A percentile compares a stretch with the other conserved stretches of the same genome.
These are phyloP conservation scores for Trichoderma arundinaceum DNA, from an alignment of 2,329 filamentous ascomycete genomes.

Conservation along the genomic window DNA sequence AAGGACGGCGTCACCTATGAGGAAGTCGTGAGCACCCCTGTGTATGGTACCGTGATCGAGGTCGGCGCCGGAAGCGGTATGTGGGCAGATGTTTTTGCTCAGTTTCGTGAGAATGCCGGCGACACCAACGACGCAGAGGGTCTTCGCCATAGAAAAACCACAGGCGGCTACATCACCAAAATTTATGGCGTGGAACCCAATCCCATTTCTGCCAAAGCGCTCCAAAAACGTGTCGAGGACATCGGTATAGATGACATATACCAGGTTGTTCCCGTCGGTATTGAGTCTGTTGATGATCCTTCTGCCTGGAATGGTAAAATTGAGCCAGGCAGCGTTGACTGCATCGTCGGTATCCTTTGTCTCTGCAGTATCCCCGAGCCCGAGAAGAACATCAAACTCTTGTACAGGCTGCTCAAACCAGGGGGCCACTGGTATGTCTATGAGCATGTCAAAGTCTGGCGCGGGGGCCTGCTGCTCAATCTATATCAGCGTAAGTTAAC, in stretches of 20 bases:
- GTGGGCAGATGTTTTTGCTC: slow-evolving; percentile 62
- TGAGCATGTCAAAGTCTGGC: slow-evolving; percentile 60
- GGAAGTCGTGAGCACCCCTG: slow-evolving; percentile 44
- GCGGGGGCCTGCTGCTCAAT: slow-evolving; percentile 48
- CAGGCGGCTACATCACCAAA: slow-evolving; percentile 45
- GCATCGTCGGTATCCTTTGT: slow-evolving; percentile 65
- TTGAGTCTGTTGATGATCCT: slow-evolving; percentile 58
- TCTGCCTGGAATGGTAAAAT: slow-evolving; percentile 54
- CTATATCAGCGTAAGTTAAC: slow-evolving; percentile 58
- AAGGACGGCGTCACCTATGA: slow-evolving; percentile 38
- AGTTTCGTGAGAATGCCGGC: slow-evolving; percentile 35
- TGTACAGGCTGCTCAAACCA: slow-evolving; percentile 64
- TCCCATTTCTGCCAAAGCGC: slow-evolving; percentile 53
- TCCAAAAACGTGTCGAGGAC: slow-evolving; percentile 54
- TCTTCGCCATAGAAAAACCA: slow-evolving; percentile 29
- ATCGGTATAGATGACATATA: slow-evolving; percentile 63
- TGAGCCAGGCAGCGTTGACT: slow-evolving; percentile 59
- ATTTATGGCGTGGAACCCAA: slow-evolving; percentile 72
- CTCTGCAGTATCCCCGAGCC: slow-evolving; percentile 69
- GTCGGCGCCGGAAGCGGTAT: slow-evolving; percentile 66
- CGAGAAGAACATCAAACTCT: slow-evolving; percentile 57
- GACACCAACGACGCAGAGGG: slow-evolving; percentile 30
- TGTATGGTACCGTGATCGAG: slow-evolving; percentile 63
- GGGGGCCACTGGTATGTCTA: slow-evolving; percentile 68
- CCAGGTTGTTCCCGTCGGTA: slow-evolving; percentile 66